Evolutionary conservation across 2,329 filamentous ascomycete species (phyloP).

Genomic region (Fusarium dlaminii): DNA sequence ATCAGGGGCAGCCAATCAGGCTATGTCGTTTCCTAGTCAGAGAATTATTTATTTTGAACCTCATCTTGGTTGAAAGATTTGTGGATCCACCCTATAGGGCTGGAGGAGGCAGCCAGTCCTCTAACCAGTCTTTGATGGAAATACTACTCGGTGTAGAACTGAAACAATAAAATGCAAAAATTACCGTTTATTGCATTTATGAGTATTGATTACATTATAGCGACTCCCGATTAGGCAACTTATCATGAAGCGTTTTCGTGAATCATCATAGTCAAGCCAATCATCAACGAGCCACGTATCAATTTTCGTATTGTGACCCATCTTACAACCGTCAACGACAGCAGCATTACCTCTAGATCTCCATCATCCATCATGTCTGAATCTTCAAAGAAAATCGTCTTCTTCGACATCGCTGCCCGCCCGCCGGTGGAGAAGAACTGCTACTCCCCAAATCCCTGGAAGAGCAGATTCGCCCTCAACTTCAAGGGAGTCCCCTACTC

Average conservation of each 20-base stretch:
- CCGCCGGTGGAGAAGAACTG: constrained; percentile 43
- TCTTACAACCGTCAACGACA: fast-evolving
- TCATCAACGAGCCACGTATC: neutral
- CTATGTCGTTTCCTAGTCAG: fast-evolving
- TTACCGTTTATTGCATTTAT: neutral
- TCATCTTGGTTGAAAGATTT: neutral
- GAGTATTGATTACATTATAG: fast-evolving
- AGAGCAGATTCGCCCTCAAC: constrained; percentile 51
- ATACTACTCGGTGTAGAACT: fast-evolving
- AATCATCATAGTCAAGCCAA: neutral
- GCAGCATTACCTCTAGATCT: fast-evolving
- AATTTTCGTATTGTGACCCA: neutral
- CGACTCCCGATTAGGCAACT: fast-evolving
- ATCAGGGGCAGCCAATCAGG: neutral
- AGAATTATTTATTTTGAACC: neutral
- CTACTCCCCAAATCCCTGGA: constrained; percentile 48
- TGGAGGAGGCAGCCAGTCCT: neutral
- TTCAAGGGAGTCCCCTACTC: constrained; percentile 51
- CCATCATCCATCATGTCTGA: neutral
- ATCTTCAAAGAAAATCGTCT: constrained; percentile 34
- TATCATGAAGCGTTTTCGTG: neutral
- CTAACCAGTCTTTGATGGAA: fast-evolving
- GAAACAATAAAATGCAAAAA: neutral
- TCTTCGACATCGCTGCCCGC: constrained; percentile 55
- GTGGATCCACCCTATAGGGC: neutral